phyloP scores from a whole-genome alignment of 2,329 filamentous ascomycete species.

The Fusarium stilboides region DNA sequence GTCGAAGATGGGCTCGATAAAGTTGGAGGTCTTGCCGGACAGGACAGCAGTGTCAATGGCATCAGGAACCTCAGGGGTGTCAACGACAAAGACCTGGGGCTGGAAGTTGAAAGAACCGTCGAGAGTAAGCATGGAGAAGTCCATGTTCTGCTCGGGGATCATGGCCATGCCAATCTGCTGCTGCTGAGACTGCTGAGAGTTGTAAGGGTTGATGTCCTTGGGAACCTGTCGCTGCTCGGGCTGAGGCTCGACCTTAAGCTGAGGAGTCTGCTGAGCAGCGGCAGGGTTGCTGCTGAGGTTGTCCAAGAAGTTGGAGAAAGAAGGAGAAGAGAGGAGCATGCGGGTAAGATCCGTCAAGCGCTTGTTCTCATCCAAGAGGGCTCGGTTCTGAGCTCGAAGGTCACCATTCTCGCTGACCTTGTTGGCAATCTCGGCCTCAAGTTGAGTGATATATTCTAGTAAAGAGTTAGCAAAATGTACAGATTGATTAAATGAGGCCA shows the following conservation, averaged over 20 bases:
- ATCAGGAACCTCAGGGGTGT: constrained; percentile 76
- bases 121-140: constrained; percentile 80
- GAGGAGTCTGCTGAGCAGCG: constrained; percentile 57
- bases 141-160: constrained; percentile 83
- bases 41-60: constrained; percentile 73
- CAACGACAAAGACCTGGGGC: constrained; percentile 82
- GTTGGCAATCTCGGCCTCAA: constrained; percentile 88
- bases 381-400: constrained; percentile 84
- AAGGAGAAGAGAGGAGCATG: constrained; percentile 84
- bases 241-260: constrained; percentile 59
- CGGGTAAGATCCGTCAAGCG: constrained; percentile 83
- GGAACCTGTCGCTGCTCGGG: constrained; percentile 66
- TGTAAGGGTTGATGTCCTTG: constrained; percentile 78
- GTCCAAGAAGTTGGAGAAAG: constrained; percentile 86
- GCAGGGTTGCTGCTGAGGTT: constrained; percentile 75
- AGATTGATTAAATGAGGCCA: background rate
- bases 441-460: constrained; percentile 94
- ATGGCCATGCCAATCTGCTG: constrained; percentile 86
- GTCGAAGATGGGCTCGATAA: constrained; percentile 63
- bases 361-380: constrained; percentile 87
- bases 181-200: constrained; percentile 68
- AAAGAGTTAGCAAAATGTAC: constrained; percentile 31
- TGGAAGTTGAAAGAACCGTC: constrained; percentile 73
- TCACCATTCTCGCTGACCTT: constrained; percentile 89
- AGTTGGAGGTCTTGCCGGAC: constrained; percentile 78